A percentile compares a stretch with the other conserved stretches of the same genome.
These are phyloP conservation scores for Yarrowia sp. DNA, from an alignment of 805 yeast species.

Conservation along the genomic window DNA sequence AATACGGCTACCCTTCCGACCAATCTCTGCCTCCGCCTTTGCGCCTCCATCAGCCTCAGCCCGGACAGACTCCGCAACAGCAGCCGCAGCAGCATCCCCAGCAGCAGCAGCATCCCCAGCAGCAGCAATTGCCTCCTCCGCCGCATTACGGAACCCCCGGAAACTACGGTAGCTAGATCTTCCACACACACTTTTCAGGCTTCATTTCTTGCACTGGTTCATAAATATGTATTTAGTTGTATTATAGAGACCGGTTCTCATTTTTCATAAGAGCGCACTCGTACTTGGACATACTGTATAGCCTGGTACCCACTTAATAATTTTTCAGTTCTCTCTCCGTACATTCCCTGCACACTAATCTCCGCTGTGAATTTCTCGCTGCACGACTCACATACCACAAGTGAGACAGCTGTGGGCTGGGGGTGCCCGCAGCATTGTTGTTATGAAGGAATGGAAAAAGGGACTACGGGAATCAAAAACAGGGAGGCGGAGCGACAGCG, in stretches of 20 bases:
- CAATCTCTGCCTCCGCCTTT: slow-evolving; percentile 17
- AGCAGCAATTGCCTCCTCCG: not conserved
- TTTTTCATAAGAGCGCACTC: not conserved
- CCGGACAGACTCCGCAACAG: slow-evolving; percentile 12
- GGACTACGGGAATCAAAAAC: not conserved
- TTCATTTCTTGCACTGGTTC: slow-evolving; percentile 20
- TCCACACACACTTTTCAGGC: not conserved
- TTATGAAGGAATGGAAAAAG: not conserved
- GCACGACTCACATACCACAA: slow-evolving; percentile 17
- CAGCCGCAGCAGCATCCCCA: slow-evolving; percentile 26
- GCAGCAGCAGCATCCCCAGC: slow-evolving; percentile 1
- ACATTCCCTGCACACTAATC: not conserved
- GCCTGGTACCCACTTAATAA: not conserved
- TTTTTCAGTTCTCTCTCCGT: too few relatives aligned
- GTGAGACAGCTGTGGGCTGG: slow-evolving; percentile 19
- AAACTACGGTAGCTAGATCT: not conserved
- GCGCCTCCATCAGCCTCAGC: slow-evolving; percentile 20
- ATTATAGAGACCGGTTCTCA: slow-evolving; percentile 24
- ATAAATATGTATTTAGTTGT: slow-evolving; percentile 20
- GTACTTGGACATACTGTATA: too few relatives aligned
- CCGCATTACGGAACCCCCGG: slow-evolving; percentile 10
- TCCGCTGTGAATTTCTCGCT: not conserved
- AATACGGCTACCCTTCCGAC: slow-evolving; percentile 17
- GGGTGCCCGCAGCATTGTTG: slow-evolving; percentile 9
- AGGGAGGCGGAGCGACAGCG: slow-evolving; percentile 13